Conservation (phyloP, 1,284 basidiomycete species). For the Butyriboletus appendiculatus region DNA sequence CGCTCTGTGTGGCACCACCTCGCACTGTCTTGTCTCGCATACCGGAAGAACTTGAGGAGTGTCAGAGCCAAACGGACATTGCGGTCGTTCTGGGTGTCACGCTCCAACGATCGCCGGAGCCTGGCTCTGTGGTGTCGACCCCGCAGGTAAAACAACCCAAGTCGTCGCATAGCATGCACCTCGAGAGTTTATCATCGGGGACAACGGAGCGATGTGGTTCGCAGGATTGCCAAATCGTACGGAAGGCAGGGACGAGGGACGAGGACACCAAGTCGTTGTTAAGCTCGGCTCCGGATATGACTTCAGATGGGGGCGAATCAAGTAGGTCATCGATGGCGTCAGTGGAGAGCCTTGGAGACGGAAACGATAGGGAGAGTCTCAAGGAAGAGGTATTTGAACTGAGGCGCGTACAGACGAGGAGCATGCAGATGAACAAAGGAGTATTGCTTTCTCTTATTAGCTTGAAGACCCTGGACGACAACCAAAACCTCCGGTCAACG, state of each 20-base stretch:
- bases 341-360: constrained; percentile 24
- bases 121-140: constrained; percentile 1
- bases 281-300: constrained; percentile 31
- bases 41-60: constrained; percentile 33
- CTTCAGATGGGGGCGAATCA: constrained; percentile 24
- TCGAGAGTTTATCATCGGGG: background rate
- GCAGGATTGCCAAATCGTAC: background rate
- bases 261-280: constrained; percentile 28
- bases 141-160: background rate
- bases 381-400: constrained; percentile 42
- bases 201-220: background rate
- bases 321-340: constrained; percentile 27
- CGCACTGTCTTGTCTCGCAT: constrained; percentile 28
- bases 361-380: constrained; percentile 26
- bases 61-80: constrained; percentile 21
- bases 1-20: constrained; percentile 19
- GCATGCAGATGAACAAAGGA: constrained; percentile 49
- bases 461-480: constrained; percentile 14
- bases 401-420: constrained; percentile 46
- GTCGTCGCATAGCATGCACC: background rate
- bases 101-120: constrained; percentile 12
- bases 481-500: constrained; percentile 16
- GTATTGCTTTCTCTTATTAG: constrained; percentile 37
- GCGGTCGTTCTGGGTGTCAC: constrained; percentile 11
- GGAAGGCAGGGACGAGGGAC: constrained; percentile 3